Conservation (phyloP, 2,329 filamentous ascomycete species). For the Fusarium albidum region DNA sequence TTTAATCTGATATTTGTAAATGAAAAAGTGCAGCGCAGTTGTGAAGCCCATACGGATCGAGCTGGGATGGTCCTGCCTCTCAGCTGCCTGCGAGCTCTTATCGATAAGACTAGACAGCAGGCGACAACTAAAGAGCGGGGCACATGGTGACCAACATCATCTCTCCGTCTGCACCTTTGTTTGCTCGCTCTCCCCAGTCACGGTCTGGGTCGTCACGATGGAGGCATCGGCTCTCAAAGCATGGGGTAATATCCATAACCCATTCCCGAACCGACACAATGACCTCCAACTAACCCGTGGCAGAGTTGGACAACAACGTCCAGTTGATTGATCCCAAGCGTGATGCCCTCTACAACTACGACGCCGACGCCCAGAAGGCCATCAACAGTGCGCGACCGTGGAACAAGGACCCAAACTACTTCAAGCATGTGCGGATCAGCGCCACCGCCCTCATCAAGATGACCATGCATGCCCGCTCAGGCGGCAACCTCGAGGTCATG, state of each 20-base stretch:
- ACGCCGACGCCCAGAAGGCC: slow-evolving; percentile 71
- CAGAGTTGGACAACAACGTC: slow-evolving; percentile 89
- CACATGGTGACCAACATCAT: slow-evolving; percentile 25
- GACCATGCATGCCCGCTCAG: slow-evolving; percentile 98
- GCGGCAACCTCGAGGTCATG: slow-evolving; percentile 94
- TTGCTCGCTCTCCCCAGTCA: slow-evolving; percentile 17
- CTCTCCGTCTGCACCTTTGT: slow-evolving; percentile 27
- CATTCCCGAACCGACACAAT: not conserved
- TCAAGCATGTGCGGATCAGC: slow-evolving; percentile 92
- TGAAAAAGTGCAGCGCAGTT: slow-evolving; percentile 10
- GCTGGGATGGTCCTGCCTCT: too few relatives aligned
- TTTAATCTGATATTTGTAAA: not conserved
- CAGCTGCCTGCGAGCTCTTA: slow-evolving; percentile 31
- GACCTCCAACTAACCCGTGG: slow-evolving; percentile 31
- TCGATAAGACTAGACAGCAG: slow-evolving; percentile 34
- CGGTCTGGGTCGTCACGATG: slow-evolving; percentile 33
- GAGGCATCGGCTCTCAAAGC: slow-evolving; percentile 44
- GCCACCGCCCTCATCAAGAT: slow-evolving; percentile 96
- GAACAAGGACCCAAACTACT: slow-evolving; percentile 81
- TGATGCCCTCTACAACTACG: slow-evolving; percentile 91
- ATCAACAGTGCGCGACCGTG: slow-evolving; percentile 75
- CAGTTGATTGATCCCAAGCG: slow-evolving; percentile 84
- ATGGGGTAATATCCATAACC: slow-evolving; percentile 34
- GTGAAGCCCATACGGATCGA: too few relatives aligned
- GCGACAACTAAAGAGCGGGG: slow-evolving; percentile 34